Percentiles rank a stretch among this genome's conserved stretches.
phyloP scores from a whole-genome alignment of 192 early-diverging fungal species.

The Coemansia sp. region DNA sequence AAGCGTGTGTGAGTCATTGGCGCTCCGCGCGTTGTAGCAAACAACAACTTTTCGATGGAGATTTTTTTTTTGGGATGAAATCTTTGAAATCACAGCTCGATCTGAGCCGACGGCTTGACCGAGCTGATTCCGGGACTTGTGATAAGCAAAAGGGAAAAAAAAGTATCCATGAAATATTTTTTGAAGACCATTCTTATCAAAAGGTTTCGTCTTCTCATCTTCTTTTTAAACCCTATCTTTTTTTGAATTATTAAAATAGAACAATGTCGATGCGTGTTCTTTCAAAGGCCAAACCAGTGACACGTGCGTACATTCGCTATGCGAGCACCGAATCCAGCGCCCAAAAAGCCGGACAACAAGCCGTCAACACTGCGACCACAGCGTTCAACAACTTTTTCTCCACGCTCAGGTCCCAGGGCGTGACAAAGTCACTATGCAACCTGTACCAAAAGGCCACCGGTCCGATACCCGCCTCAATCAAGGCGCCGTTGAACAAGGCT shows the following conservation, averaged over 20 bases:
- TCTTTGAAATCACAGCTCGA: neutral
- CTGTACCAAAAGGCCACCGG: slow-evolving; percentile 50
- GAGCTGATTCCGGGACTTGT: slow-evolving; percentile 1
- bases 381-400: slow-evolving; percentile 24
- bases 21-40: neutral
- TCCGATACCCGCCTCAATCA: slow-evolving; percentile 47
- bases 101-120: slow-evolving; percentile 5
- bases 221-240: too few relatives aligned
- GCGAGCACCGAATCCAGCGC: slow-evolving; percentile 54
- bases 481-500: slow-evolving; percentile 48
- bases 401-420: slow-evolving; percentile 30
- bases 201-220: too few relatives aligned
- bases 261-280: slow-evolving; percentile 53
- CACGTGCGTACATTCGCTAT: slow-evolving; percentile 55
- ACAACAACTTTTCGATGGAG: neutral
- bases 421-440: slow-evolving; percentile 51
- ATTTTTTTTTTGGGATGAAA: neutral
- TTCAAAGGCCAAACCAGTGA: slow-evolving; percentile 42
- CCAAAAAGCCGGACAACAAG: slow-evolving; percentile 46
- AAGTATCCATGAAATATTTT: slow-evolving; percentile 3
- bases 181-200: neutral
- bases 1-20: neutral
- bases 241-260: too few relatives aligned
- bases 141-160: neutral
- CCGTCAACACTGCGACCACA: slow-evolving; percentile 33